phyloP scores from a whole-genome alignment of 139 green algal species.

The Chlamydomonas eustigma region DNA sequence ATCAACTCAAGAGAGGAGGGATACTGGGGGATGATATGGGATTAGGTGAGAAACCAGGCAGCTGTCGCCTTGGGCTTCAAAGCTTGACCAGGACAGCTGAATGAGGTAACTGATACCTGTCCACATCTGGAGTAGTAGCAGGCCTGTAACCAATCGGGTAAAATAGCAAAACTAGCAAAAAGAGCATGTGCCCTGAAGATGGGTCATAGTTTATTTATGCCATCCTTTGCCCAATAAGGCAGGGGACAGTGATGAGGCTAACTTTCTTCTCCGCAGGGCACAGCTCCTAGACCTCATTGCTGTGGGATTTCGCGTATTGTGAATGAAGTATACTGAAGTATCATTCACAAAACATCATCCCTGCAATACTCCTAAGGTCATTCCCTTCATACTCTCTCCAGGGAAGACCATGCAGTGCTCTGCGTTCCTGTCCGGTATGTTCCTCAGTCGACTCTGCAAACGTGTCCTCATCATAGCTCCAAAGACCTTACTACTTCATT shows the following conservation, averaged over 20 bases:
- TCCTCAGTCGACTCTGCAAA: conserved; percentile 30
- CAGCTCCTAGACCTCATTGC: no score
- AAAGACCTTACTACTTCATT: conserved; percentile 84
- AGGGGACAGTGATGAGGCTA: no score
- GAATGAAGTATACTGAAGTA: no score
- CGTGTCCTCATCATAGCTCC: conserved; percentile 78
- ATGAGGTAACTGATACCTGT: no score
- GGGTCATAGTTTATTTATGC: not conserved
- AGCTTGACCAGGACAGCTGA: not conserved
- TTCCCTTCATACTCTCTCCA: no score
- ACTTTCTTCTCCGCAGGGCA: no score
- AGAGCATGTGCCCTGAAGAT: not conserved
- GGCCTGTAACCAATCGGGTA: not conserved
- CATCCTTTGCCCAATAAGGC: no score
- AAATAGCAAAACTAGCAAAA: no score
- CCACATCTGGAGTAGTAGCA: not conserved
- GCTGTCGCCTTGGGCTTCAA: not conserved
- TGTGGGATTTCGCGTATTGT: no score
- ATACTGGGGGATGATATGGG: conserved; percentile 81
- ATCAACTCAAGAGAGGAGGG: conserved; percentile 51
- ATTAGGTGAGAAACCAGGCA: conserved; percentile 3
- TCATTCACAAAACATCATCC: no score
- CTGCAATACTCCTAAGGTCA: no score
- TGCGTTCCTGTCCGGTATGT: conserved; percentile 74
- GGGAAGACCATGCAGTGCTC: conserved; percentile 82